Evolutionary conservation across 1,139 yeast species (phyloP).

Genomic region (Protomyces lactucae-debilis): DNA sequence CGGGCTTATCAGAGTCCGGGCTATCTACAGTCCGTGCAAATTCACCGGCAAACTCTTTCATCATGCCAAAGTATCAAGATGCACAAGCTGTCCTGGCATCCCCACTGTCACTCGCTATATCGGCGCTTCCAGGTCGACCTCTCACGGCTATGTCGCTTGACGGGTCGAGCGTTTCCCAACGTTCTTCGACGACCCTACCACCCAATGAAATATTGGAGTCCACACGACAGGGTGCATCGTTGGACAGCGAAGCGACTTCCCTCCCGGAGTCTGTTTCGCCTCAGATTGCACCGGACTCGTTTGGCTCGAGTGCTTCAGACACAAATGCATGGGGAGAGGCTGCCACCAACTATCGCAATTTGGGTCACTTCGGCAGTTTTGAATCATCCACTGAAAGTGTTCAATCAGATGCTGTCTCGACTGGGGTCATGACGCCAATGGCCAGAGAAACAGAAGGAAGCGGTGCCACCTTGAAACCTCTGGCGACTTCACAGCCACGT

Average conservation of each 20-base stretch:
- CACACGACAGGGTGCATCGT: background rate
- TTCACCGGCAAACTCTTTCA: conserved; percentile 18
- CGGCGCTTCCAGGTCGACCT: background rate
- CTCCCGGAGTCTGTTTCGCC: background rate
- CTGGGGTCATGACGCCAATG: background rate
- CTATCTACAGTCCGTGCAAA: conserved; percentile 10
- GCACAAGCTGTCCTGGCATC: background rate
- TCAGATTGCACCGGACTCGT: background rate
- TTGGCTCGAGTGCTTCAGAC: background rate
- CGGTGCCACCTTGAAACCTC: background rate
- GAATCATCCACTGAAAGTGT: background rate
- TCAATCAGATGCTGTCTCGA: background rate
- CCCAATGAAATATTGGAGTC: background rate
- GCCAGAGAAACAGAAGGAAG: background rate
- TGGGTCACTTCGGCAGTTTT: background rate
- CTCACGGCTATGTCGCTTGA: background rate
- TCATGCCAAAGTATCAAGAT: conserved; percentile 17
- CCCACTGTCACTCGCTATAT: background rate
- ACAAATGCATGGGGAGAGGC: background rate
- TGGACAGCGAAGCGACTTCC: background rate
- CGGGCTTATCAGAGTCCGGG: conserved; percentile 7
- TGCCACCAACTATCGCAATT: background rate
- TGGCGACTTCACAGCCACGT: background rate
- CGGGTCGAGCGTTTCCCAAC: background rate
- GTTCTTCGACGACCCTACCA: background rate